Conservation (phyloP, 2,329 filamentous ascomycete genomes). For the Albophoma yamanashiensis region DNA sequence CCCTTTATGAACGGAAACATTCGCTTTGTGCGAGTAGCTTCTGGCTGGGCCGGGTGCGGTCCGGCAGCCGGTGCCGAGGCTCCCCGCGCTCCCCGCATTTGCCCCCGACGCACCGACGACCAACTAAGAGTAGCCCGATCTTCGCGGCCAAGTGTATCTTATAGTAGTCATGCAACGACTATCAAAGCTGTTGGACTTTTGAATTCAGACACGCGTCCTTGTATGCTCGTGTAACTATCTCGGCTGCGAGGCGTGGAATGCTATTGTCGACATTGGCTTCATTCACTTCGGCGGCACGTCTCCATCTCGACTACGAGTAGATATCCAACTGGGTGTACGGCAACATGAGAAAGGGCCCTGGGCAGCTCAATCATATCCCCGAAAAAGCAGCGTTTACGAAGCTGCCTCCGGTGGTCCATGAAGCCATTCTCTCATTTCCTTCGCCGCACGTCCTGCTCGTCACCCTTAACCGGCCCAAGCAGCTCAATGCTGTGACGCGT, state of each 20-base stretch:
- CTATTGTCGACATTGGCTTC: neutral
- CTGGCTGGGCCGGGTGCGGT: no score
- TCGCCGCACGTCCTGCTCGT: slow-evolving; percentile 44
- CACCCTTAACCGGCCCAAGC: slow-evolving; percentile 46
- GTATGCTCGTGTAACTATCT: neutral
- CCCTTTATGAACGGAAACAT: neutral
- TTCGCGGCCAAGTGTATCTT: no score
- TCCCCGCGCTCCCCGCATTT: neutral
- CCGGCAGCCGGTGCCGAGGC: neutral
- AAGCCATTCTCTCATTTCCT: slow-evolving; percentile 38
- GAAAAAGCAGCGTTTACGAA: slow-evolving; percentile 17
- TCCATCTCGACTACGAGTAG: neutral
- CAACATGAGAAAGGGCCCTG: slow-evolving; percentile 1
- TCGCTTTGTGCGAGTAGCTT: neutral
- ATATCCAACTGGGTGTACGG: neutral
- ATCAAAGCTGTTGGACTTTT: neutral
- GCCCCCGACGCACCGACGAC: neutral
- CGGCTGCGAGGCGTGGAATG: neutral
- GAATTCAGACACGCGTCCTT: neutral
- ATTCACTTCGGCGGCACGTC: neutral
- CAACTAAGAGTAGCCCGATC: neutral
- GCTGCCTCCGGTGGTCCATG: slow-evolving; percentile 28
- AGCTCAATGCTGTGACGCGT: slow-evolving; percentile 46
- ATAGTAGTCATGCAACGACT: neutral
- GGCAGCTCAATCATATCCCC: neutral